These are phyloP conservation scores for Candida ascalaphidarum DNA, from an alignment of 805 yeast species.

Conservation along the genomic window DNA sequence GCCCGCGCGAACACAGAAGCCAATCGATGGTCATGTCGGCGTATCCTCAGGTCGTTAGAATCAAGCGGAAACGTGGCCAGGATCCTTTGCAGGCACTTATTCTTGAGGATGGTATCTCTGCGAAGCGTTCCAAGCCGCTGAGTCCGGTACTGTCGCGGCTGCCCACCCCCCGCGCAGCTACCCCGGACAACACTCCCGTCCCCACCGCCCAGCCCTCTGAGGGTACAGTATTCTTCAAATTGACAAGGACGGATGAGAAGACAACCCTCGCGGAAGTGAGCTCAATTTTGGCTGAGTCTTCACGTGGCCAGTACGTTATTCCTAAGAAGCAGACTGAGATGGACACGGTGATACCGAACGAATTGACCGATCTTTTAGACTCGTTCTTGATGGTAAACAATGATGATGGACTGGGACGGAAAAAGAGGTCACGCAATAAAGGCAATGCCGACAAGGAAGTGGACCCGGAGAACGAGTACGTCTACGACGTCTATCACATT, in stretches of 20 bases:
- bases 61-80: constrained; percentile 79
- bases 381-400: constrained; percentile 41
- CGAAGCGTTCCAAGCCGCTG: constrained; percentile 35
- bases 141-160: constrained; percentile 21
- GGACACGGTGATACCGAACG: constrained; percentile 40
- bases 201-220: constrained; percentile 3
- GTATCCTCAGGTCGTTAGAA: constrained; percentile 72
- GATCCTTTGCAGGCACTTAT: constrained; percentile 82
- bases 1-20: too few species aligned
- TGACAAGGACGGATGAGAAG: constrained; percentile 27
- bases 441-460: constrained; percentile 1
- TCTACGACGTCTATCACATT: constrained; percentile 72
- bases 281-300: constrained; percentile 18
- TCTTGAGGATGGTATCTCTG: constrained; percentile 27
- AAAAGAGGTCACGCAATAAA: constrained; percentile 7
- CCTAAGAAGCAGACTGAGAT: constrained; percentile 24
- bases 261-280: constrained; percentile 9
- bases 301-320: constrained; percentile 23
- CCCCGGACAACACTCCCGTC: constrained; percentile 17
- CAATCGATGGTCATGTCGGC: too few species aligned
- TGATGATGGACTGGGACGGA: constrained; percentile 2
- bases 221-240: constrained; percentile 25
- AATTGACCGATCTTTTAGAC: constrained; percentile 67
- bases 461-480: constrained; percentile 51
- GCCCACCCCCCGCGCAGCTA: constrained; percentile 7